phyloP scores from a whole-genome alignment of 805 yeast species.

The Metschnikowia noctiluminum region DNA sequence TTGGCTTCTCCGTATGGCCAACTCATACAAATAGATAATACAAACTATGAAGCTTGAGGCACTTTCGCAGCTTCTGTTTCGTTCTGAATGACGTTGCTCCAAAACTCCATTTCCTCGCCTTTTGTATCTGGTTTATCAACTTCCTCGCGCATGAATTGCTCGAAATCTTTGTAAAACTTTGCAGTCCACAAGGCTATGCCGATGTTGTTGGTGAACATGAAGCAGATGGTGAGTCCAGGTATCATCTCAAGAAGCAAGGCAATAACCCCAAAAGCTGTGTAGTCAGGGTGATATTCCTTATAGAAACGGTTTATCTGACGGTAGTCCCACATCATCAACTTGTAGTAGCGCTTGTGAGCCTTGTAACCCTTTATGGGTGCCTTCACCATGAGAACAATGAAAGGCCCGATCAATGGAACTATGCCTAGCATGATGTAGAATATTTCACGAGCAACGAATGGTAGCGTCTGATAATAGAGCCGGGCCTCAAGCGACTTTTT shows the following conservation, averaged over 20 bases:
- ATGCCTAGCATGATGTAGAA: slow-evolving; percentile 38
- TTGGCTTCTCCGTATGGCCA: too few species aligned
- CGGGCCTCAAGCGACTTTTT: background rate
- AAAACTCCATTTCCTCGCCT: slow-evolving; percentile 3
- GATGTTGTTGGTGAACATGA: slow-evolving; percentile 54
- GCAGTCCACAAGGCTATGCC: slow-evolving; percentile 69
- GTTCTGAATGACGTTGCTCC: background rate
- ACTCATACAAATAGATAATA: background rate
- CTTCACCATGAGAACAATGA: slow-evolving; percentile 44
- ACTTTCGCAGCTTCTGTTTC: background rate
- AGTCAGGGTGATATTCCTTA: slow-evolving; percentile 35
- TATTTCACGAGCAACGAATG: slow-evolving; percentile 28
- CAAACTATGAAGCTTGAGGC: background rate
- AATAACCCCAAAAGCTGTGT: slow-evolving; percentile 49
- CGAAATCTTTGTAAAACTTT: slow-evolving; percentile 22
- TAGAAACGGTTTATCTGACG: slow-evolving; percentile 40
- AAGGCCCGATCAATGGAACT: slow-evolving; percentile 62
- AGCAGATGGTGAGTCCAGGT: slow-evolving; percentile 52
- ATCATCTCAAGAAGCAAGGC: slow-evolving; percentile 50
- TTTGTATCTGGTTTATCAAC: background rate
- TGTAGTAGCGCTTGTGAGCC: slow-evolving; percentile 55
- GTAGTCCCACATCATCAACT: slow-evolving; percentile 48
- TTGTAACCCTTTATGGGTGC: slow-evolving; percentile 54
- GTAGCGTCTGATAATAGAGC: slow-evolving; percentile 19
- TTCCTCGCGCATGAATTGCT: slow-evolving; percentile 1